Conservation (phyloP, 768 basidiomycete species). For the Chalciporus sphaerocephalus region DNA sequence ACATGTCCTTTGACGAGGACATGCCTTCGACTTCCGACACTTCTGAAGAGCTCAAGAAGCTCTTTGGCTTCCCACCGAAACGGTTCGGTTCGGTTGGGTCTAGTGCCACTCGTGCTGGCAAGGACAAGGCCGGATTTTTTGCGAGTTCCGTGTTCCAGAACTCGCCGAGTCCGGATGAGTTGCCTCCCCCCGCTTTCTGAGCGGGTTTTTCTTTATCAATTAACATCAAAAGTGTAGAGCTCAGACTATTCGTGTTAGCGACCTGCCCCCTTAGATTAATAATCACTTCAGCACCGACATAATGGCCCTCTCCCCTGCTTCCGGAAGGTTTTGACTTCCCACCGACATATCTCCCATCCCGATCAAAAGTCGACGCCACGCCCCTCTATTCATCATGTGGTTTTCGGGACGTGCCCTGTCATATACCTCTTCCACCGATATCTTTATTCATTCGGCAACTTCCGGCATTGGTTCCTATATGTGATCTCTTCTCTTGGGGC, state of each 20-base stretch:
- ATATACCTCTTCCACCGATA: slow-evolving; percentile 33
- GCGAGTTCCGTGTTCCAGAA: slow-evolving; percentile 84
- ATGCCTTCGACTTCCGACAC: slow-evolving; percentile 39
- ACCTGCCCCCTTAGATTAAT: slow-evolving; percentile 35
- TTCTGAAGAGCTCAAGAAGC: slow-evolving; percentile 35
- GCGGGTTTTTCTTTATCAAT: slow-evolving; percentile 25
- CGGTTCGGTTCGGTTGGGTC: slow-evolving; percentile 28
- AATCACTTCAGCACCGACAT: slow-evolving; percentile 32
- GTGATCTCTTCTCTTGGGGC: slow-evolving; percentile 31
- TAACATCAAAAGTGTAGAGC: slow-evolving; percentile 37
- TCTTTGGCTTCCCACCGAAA: slow-evolving; percentile 32
- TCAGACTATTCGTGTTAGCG: slow-evolving; percentile 37
- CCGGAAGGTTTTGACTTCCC: slow-evolving; percentile 29
- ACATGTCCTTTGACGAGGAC: slow-evolving; percentile 72
- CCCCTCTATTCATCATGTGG: slow-evolving; percentile 9
- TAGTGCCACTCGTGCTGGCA: slow-evolving; percentile 21
- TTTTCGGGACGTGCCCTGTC: slow-evolving; percentile 21
- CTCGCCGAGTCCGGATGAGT: slow-evolving; percentile 77
- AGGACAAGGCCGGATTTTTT: slow-evolving; percentile 51
- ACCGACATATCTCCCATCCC: slow-evolving; percentile 13
- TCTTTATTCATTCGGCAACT: slow-evolving; percentile 43
- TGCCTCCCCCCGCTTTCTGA: slow-evolving; percentile 63
- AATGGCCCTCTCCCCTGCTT: slow-evolving; percentile 20
- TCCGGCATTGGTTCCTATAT: slow-evolving; percentile 25
- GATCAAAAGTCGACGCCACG: slow-evolving; percentile 4